These are phyloP conservation scores for Penicillium polonicum DNA, from an alignment of 2,329 filamentous ascomycete species.

Conservation along the genomic window DNA sequence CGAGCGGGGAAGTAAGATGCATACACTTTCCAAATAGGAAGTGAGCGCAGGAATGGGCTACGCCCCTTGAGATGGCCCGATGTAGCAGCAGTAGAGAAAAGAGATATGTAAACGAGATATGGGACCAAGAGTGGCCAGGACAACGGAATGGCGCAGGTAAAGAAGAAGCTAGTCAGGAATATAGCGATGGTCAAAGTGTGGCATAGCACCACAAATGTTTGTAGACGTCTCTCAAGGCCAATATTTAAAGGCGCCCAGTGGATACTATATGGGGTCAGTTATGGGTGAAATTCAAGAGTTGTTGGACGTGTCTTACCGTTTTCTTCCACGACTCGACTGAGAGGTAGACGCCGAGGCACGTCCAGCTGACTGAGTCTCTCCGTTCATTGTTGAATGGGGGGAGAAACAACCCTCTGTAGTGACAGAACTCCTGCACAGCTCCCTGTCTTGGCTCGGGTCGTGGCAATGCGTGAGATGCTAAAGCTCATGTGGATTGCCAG, in stretches of 20 bases:
- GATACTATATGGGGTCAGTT: slow-evolving; percentile 53
- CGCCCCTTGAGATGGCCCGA: slow-evolving; percentile 74
- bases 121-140: slow-evolving; percentile 77
- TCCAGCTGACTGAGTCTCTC: not conserved
- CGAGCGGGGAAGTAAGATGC: slow-evolving; percentile 88
- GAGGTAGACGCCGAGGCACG: not conserved
- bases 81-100: slow-evolving; percentile 73
- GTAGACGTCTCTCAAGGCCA: slow-evolving; percentile 67
- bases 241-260: slow-evolving; percentile 80
- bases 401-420: not conserved
- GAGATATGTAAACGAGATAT: slow-evolving; percentile 75
- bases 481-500: not conserved
- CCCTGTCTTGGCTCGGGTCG: not conserved
- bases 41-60: slow-evolving; percentile 69
- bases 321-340: slow-evolving; percentile 5
- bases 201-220: slow-evolving; percentile 74
- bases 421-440: not conserved
- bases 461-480: not conserved
- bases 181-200: slow-evolving; percentile 71
- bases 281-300: not conserved
- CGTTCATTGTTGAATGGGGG: slow-evolving; percentile 2
- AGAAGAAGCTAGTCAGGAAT: slow-evolving; percentile 78
- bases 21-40: slow-evolving; percentile 82
- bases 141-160: slow-evolving; percentile 86
- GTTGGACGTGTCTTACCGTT: not conserved